Conservation (phyloP, 1,284 basidiomycete genomes). For the Phlebopus sp. region DNA sequence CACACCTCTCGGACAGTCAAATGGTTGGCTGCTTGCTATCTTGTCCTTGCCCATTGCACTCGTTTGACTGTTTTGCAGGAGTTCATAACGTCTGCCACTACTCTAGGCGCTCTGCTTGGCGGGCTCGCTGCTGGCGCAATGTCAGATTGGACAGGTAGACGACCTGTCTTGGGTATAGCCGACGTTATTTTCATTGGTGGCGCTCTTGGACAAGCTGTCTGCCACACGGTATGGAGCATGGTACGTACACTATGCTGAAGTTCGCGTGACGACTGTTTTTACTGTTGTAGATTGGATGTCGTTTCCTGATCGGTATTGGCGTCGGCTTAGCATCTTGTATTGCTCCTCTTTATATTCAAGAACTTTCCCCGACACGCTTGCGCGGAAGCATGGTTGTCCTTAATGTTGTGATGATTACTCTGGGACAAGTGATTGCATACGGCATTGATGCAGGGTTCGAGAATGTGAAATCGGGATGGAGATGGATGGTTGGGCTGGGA, state of each 20-base stretch:
- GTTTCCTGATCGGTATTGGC: constrained; percentile 71
- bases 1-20: constrained; percentile 56
- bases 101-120: constrained; percentile 74
- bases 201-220: constrained; percentile 66
- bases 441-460: constrained; percentile 75
- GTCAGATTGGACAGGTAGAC: constrained; percentile 72
- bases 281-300: constrained; percentile 60
- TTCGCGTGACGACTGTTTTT: neutral
- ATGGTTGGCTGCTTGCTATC: constrained; percentile 44
- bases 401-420: constrained; percentile 63
- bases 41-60: neutral
- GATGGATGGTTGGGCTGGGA: constrained; percentile 82
- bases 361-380: constrained; percentile 73
- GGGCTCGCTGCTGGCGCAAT: constrained; percentile 68
- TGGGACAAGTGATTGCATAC: constrained; percentile 78
- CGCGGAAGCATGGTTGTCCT: constrained; percentile 76
- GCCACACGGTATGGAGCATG: constrained; percentile 70
- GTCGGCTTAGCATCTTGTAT: constrained; percentile 77
- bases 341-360: constrained; percentile 81
- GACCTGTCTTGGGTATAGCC: constrained; percentile 65
- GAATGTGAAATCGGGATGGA: constrained; percentile 64
- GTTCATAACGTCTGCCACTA: constrained; percentile 79
- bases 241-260: constrained; percentile 28
- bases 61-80: constrained; percentile 43
- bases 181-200: constrained; percentile 77